phyloP scores from a whole-genome alignment of 108 stramenopile genomes.

The Mediolabrus comicus region DNA sequence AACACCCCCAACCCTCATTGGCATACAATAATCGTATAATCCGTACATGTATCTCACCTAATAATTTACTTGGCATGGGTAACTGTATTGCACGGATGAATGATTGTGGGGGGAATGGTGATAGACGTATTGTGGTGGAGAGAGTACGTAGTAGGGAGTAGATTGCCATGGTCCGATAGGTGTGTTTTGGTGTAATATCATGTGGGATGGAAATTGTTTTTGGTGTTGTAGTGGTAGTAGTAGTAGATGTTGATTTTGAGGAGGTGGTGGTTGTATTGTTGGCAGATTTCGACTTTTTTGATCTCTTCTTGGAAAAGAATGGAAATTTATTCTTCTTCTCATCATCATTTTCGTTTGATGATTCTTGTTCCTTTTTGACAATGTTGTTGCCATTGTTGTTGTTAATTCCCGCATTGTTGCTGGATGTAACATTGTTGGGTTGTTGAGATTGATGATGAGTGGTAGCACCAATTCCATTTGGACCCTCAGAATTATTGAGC shows the following conservation, averaged over 20 bases:
- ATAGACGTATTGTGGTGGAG: slow-evolving; percentile 60
- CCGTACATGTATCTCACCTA: slow-evolving; percentile 77
- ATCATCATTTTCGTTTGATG: too few species aligned
- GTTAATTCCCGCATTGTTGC: too few species aligned
- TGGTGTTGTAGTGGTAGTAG: not conserved
- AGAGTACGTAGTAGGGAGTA: slow-evolving; percentile 81
- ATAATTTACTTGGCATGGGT: slow-evolving; percentile 60
- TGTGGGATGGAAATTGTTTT: slow-evolving; percentile 30
- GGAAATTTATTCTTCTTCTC: too few species aligned
- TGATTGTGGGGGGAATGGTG: slow-evolving; percentile 74
- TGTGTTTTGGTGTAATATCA: slow-evolving; percentile 20
- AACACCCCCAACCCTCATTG: slow-evolving; percentile 49
- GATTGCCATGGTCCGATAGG: slow-evolving; percentile 64
- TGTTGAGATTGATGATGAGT: too few species aligned
- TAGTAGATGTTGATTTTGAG: not conserved
- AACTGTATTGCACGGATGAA: slow-evolving; percentile 68
- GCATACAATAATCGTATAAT: slow-evolving; percentile 63
- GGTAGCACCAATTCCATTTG: too few species aligned
- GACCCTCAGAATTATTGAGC: too few species aligned
- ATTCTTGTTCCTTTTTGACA: too few species aligned
- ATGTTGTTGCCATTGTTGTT: too few species aligned
- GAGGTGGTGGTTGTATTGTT: not conserved
- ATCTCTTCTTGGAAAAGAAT: too few species aligned
- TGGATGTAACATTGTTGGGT: too few species aligned
- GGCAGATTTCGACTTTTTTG: too few species aligned